These are phyloP conservation scores for Candida easanensis DNA, from an alignment of 805 yeast species.

Conservation along the genomic window DNA sequence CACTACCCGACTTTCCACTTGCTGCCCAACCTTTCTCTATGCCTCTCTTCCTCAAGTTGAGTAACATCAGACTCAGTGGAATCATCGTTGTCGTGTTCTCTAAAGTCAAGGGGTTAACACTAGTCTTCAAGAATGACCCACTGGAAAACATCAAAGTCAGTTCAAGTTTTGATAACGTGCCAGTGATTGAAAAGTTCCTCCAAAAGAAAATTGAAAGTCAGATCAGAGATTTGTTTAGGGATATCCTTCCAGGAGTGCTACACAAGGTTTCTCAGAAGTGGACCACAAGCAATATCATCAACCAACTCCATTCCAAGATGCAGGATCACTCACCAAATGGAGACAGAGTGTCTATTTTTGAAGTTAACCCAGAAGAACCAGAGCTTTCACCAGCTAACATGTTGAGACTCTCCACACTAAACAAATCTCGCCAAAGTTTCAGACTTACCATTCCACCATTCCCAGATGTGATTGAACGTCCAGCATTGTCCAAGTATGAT, in stretches of 20 bases:
- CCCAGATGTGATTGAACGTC: slow-evolving; percentile 55
- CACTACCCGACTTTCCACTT: slow-evolving; percentile 63
- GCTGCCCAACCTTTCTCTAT: slow-evolving; percentile 69
- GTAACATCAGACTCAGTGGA: slow-evolving; percentile 70
- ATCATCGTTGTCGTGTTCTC: slow-evolving; percentile 83
- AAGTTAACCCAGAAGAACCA: slow-evolving; percentile 56
- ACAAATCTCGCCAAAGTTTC: slow-evolving; percentile 76
- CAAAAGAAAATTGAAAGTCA: slow-evolving; percentile 82
- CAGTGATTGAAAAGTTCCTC: slow-evolving; percentile 77
- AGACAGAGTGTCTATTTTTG: slow-evolving; percentile 41
- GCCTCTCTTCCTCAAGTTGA: slow-evolving; percentile 72
- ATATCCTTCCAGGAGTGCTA: slow-evolving; percentile 76
- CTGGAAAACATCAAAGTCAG: slow-evolving; percentile 77
- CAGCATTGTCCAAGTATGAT: slow-evolving; percentile 29
- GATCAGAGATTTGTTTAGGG: slow-evolving; percentile 76
- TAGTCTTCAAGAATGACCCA: slow-evolving; percentile 88
- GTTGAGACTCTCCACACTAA: slow-evolving; percentile 63
- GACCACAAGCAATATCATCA: slow-evolving; percentile 39
- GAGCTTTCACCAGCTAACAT: slow-evolving; percentile 64
- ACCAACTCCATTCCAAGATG: slow-evolving; percentile 25
- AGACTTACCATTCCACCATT: slow-evolving; percentile 63
- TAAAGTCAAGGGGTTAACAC: slow-evolving; percentile 76
- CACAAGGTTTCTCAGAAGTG: slow-evolving; percentile 73
- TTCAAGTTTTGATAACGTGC: slow-evolving; percentile 83
- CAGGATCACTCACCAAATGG: slow-evolving; percentile 21